A percentile compares a stretch with the other conserved stretches of the same genome.
Conservation (phyloP, 139 green algal species). For the Tetradesmus lagerheimii region DNA sequence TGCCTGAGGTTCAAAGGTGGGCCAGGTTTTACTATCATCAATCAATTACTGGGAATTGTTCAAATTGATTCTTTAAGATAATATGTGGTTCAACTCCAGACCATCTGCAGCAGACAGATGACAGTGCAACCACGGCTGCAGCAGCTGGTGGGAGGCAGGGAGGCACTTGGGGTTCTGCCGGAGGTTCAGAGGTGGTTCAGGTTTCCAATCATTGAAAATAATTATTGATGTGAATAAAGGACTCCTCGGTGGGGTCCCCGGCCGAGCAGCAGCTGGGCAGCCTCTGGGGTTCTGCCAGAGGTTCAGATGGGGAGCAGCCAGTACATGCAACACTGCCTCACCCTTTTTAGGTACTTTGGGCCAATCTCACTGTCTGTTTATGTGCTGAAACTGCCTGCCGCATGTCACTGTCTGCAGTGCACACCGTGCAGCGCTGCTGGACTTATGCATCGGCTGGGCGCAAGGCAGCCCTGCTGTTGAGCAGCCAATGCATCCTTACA, state of each 20-base stretch:
- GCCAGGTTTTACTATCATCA: not conserved
- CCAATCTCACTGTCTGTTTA: not conserved
- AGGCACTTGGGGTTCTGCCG: too few relatives aligned
- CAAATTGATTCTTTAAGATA: too few relatives aligned
- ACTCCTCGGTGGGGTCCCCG: too few relatives aligned
- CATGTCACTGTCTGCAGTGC: not conserved
- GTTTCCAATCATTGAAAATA: too few relatives aligned
- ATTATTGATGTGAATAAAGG: too few relatives aligned
- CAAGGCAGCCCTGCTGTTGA: not conserved
- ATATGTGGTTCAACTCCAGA: too few relatives aligned
- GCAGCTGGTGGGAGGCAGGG: too few relatives aligned
- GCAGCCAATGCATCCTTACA: not conserved
- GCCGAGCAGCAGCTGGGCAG: not conserved
- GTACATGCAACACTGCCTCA: not conserved
- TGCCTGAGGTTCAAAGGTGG: conserved; percentile 28
- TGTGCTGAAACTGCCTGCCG: not conserved
- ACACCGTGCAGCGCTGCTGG: conserved; percentile 27
- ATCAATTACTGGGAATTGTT: too few relatives aligned
- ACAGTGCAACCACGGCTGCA: too few relatives aligned
- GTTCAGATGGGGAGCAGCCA: not conserved
- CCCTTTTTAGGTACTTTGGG: too few relatives aligned
- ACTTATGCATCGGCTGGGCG: conserved; percentile 4
- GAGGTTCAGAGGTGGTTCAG: too few relatives aligned
- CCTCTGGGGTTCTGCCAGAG: conserved; percentile 24
- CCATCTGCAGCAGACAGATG: too few relatives aligned